Base-by-base conservation (phyloP, 257 asterid species). In the Salvia splendens region DNA sequence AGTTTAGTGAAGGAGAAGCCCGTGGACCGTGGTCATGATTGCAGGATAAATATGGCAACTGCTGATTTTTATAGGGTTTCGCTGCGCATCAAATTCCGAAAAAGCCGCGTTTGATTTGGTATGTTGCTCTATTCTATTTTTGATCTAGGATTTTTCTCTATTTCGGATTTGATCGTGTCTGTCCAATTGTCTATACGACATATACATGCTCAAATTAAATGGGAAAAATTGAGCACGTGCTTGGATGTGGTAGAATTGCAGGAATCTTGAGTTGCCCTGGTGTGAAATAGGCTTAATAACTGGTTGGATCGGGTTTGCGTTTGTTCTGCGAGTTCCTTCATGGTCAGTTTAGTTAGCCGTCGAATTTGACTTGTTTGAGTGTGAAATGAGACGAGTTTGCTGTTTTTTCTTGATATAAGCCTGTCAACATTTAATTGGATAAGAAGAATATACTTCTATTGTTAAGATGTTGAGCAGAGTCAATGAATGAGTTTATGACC, bases 11-110 rank as follows among this genome's bases (percentile, higher is more conserved):
- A 50, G 63, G 59, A 35, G 58, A 54, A 71, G 80, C 71, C 51
- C 41, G 68, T 24, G 30, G 30, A 24, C 30, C 30, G 30, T 49
- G 72, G 69, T 59, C 9, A 36, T 54, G 73, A 61, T 38, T 64
- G 54, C 65, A 40, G 69, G 69, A 24, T 75, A 28, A 50, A 14
- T 56, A 32, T 69, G 83, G 81, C 24, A 82, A 79, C 78, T 65
- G 64, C 71, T 49, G 72, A 68, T 64, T 74, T 71, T 78, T 68
- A 65, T 83, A 79, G 86, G 89, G 85, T 74, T 84, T 79, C 35
- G 74, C 16, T 54, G 53, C n/a, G 64, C 51, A 58, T 69, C 33
- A 28, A 66, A 60, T 42, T 76, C 54, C 36, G 64, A 54, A 54
- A 64, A 67, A 57, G 28, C 63, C 56, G 82, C 65, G 30, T 32